Base-by-base conservation (phyloP, 768 basidiomycete species). In the Boletus tylopilopsis region DNA sequence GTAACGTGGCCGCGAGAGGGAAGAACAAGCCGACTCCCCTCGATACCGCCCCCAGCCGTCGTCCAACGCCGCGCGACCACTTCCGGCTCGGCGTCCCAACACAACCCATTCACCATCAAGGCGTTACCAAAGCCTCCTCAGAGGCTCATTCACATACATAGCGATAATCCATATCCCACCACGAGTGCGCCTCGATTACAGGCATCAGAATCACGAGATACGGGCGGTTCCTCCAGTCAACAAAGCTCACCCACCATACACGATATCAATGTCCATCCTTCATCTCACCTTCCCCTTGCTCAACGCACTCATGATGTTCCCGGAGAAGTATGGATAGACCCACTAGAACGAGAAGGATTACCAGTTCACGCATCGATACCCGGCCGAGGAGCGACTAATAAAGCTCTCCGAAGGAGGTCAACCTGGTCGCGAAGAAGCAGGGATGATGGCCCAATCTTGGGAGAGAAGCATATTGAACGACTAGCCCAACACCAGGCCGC, bases 321-420 rank as follows among this genome's bases (percentile, higher is more conserved):
- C 0, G 81, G 77, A 33, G 74, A 76, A 33, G 72, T 70, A 41
- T 85, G 75, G 61, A 83, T 89, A 56, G 80, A 79, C 46, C 76
- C 79, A 0, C 64, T 75, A 41, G 88, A 90, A 64, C 77, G 73
- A 41, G 82, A 80, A 33, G 87, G 87, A 0, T 64, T 90, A 23
- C 81, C 81, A 0, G 73, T 33, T 58, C 73, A 12, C 60, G 64
- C 34, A 60, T 71, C 34, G 57, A 71, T 51, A 41, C 60, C 54
- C 24, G 36, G 2, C 27, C 21, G 38, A 33, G 42, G 32, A 33
- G 40, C 47, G 11, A 9, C 13, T 1, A 42, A 42, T 1, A 49
- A 21, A 8, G 1, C 34, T 10, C 42, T 63, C n/a, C 50, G 61
- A 43, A 52, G 59, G 27, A 56, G 56, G 51, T 49, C 50, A 13